These are phyloP conservation scores for Gyromitra esculenta DNA, from an alignment of 2,329 filamentous ascomycete species.

Conservation along the genomic window DNA sequence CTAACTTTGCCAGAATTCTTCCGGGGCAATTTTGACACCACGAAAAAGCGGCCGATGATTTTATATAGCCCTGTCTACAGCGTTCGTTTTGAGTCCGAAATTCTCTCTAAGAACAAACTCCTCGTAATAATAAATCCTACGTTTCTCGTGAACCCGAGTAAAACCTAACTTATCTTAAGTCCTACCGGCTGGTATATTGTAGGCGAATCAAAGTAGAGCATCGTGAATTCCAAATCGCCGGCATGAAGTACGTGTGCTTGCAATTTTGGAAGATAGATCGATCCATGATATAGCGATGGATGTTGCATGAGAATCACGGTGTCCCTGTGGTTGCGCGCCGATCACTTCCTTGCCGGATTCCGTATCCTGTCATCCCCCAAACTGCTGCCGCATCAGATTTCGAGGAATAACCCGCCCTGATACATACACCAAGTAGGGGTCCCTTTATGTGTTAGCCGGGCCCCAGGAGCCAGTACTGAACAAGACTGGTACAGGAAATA, in stretches of 20 bases:
- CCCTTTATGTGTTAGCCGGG: constrained; percentile 4
- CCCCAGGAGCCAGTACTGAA: not conserved
- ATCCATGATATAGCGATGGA: not conserved
- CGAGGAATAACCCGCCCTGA: not conserved
- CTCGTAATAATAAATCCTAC: constrained; percentile 2
- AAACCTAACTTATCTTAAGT: not conserved
- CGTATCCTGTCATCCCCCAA: not conserved
- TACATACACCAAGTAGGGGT: not conserved
- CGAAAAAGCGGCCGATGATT: constrained; percentile 28
- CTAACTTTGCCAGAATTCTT: not conserved
- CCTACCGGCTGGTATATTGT: not conserved
- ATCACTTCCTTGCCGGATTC: constrained; percentile 21
- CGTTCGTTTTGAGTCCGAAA: constrained; percentile 5
- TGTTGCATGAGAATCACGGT: not conserved
- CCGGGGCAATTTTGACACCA: constrained; percentile 9
- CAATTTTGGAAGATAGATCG: no score
- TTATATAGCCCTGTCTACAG: constrained; percentile 28
- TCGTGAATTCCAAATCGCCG: not conserved
- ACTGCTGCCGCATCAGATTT: not conserved
- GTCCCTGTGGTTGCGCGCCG: not conserved
- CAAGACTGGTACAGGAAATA: not conserved
- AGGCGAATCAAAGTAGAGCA: not conserved
- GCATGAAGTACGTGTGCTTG: no score
- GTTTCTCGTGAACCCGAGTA: constrained; percentile 31
- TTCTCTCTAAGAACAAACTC: not conserved